phyloP scores from a whole-genome alignment of 2,329 filamentous ascomycete genomes.

The Chaetomiaceae sp. region DNA sequence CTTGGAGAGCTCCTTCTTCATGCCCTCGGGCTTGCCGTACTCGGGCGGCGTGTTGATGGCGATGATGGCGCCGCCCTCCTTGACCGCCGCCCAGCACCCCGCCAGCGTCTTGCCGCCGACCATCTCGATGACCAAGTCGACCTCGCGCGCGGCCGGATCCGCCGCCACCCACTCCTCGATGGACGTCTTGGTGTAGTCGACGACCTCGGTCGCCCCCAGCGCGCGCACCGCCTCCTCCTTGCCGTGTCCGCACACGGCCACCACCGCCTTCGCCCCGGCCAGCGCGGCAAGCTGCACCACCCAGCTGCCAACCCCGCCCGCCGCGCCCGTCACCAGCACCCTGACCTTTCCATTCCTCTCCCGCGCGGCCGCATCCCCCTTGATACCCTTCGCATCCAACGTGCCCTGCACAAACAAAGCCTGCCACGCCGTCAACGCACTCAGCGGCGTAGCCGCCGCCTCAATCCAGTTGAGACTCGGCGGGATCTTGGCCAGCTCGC shows the following conservation, averaged over 20 bases:
- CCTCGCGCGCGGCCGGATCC: conserved; percentile 27
- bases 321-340: conserved; percentile 39
- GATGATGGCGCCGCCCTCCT: conserved; percentile 33
- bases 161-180: conserved; percentile 32
- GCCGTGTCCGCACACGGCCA: conserved; percentile 32
- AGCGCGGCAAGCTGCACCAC: conserved; percentile 36
- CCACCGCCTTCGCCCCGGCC: conserved; percentile 34
- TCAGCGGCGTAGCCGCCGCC: conserved; percentile 37
- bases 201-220: conserved; percentile 35
- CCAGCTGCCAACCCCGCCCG: conserved; percentile 39
- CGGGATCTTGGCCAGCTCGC: conserved; percentile 35
- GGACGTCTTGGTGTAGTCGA: conserved; percentile 34
- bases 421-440: conserved; percentile 40
- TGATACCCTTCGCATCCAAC: conserved; percentile 29
- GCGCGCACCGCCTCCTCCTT: conserved; percentile 30
- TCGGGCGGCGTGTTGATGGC: conserved; percentile 33
- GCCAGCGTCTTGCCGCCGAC: conserved; percentile 34
- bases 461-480: conserved; percentile 32
- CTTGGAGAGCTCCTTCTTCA: conserved; percentile 30
- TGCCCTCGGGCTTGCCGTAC: conserved; percentile 28
- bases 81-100: conserved; percentile 34
- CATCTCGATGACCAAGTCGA: conserved; percentile 36
- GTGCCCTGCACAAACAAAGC: conserved; percentile 36
- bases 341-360: conserved; percentile 29
- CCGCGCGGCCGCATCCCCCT: conserved; percentile 26